Conservation (phyloP, 441 rosid species). For the Populus trichocarpa region DNA sequence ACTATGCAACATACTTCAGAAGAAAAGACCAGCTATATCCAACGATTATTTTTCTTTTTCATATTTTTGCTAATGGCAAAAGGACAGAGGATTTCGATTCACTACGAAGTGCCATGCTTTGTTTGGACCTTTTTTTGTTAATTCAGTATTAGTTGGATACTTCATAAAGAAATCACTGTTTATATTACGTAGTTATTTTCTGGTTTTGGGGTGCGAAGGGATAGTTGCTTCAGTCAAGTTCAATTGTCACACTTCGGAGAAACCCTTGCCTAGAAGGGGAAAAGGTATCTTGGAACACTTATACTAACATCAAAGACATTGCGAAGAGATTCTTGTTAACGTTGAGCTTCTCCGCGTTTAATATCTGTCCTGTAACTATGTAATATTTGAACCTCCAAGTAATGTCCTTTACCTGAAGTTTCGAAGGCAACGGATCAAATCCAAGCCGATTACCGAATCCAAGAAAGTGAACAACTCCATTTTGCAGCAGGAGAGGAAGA, state of each 20-base stretch:
- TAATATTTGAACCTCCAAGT: neutral
- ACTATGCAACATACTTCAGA: neutral
- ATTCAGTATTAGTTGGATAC: neutral
- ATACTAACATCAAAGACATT: neutral
- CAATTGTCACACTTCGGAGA: neutral
- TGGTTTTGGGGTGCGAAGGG: neutral
- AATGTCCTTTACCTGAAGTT: constrained; percentile 62
- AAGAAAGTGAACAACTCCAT: constrained; percentile 76
- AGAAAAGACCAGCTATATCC: neutral
- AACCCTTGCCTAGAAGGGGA: neutral
- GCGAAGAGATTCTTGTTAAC: neutral
- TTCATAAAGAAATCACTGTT: neutral
- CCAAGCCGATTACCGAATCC: constrained; percentile 95
- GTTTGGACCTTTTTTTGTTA: neutral
- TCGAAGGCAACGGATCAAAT: constrained; percentile 75
- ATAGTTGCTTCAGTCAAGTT: neutral
- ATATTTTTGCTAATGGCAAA: neutral
- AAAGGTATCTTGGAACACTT: neutral
- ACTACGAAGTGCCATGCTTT: neutral
- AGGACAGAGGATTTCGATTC: neutral
- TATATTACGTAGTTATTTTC: neutral
- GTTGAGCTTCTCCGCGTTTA: neutral
- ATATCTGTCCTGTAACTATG: neutral
- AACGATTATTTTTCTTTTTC: neutral
- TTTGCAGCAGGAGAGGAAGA: constrained; percentile 57